Evolutionary conservation across 208 protist species (phyloP), one percentile per base, ranked within the genome.

Genomic region (Leishmania turanica): DNA sequence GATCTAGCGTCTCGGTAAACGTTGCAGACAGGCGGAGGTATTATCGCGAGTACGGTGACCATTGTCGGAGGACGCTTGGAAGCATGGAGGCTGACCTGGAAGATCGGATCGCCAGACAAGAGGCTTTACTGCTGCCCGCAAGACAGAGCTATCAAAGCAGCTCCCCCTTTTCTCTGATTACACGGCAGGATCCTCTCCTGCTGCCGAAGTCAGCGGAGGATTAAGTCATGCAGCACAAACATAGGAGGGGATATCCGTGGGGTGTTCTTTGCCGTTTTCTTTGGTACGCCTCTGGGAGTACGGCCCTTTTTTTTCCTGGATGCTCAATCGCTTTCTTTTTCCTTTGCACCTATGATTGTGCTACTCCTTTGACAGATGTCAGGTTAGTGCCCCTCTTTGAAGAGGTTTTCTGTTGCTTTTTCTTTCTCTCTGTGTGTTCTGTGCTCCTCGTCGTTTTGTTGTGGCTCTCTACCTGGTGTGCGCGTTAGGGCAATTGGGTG

Each of bases 71-170:
- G 21, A 15, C 72, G 15, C 19, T 62, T n/a, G 53, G 13, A 34
- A 13, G 15, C 34, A 40, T 62, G n/a, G 72, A 77, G 56, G 34
- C 54, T 4, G 74, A 77, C 5, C 49, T 77, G 58, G 74, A 77
- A 64, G 56, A 65, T 51, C 54, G 74, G 19, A 77, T 77, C 47
- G 27, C 34, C 24, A 65, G 53, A 47, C 74, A 77, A 66, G 24
- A 47, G 27, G 40, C 37, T 45, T 49, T 77, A 24, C n/a, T 77
- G 56, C 6, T 62, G 8, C 47, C 51, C 47, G n/a, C 17, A 27
- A n/a, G n/a, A 34, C 72, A 62, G 49, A 75, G 27, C n/a, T 62
- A 40, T 45, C 17, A 34, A 34, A 73, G 21, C 7, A 73, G 69
- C 6, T 54, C 7, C 31, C 34, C 6, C 11, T 54, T 42, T 45